Evolutionary conservation across 2,329 filamentous ascomycete genomes (phyloP).

Genomic region (Fusarium heterosporum): DNA sequence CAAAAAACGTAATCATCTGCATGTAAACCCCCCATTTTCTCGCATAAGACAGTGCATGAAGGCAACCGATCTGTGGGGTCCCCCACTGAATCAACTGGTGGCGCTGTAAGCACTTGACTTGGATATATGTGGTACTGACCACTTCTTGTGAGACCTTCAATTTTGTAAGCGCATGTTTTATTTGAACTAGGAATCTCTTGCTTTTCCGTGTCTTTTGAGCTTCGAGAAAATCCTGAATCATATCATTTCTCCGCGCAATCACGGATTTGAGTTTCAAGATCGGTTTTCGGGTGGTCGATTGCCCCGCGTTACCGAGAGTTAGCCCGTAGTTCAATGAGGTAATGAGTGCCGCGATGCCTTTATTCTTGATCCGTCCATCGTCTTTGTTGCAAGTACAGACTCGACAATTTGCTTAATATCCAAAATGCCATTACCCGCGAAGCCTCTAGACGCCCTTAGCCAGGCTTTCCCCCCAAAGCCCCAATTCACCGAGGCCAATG

Average conservation of each 20-base stretch:
- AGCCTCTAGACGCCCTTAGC: conserved; percentile 28
- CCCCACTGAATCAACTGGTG: background rate
- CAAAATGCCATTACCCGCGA: conserved; percentile 20
- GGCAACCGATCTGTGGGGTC: background rate
- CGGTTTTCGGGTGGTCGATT: conserved; percentile 22
- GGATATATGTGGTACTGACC: conserved; percentile 8
- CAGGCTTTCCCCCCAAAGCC: conserved; percentile 44
- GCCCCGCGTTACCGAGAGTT: conserved; percentile 29
- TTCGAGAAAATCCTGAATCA: background rate
- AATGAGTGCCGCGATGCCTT: background rate
- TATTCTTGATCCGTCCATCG: background rate
- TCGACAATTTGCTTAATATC: background rate
- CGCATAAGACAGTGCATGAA: background rate
- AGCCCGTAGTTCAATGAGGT: conserved; percentile 14
- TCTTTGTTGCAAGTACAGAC: background rate
- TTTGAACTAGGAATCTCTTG: background rate
- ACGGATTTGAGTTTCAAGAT: background rate
- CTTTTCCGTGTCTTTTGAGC: background rate
- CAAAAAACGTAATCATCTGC: background rate
- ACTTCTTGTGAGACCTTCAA: conserved; percentile 4
- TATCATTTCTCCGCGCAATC: background rate
- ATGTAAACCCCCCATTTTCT: background rate
- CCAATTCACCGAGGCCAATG: conserved; percentile 64
- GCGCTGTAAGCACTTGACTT: conserved; percentile 25
- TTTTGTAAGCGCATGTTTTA: background rate